Evolutionary conservation across 768 basidiomycete genomes (phyloP).

Genomic region (Russula griseocarnosa): DNA sequence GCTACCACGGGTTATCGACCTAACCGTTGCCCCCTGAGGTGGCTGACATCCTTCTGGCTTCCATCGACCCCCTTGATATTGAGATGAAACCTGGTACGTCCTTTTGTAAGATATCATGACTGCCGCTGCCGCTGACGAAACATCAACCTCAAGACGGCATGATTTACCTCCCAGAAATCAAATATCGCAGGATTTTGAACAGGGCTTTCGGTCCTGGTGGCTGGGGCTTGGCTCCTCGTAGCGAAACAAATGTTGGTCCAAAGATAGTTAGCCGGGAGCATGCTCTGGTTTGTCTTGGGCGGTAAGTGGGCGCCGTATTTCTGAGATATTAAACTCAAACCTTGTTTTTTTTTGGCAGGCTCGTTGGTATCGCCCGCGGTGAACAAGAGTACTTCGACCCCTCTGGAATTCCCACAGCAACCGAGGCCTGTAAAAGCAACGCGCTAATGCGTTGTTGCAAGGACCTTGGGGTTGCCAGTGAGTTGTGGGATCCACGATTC

Average conservation of each 20-base stretch:
- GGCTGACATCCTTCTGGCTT: conserved; percentile 66
- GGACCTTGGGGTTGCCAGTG: conserved; percentile 92
- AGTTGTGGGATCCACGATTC: conserved; percentile 97
- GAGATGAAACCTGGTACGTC: conserved; percentile 89
- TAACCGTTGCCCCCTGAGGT: conserved; percentile 75
- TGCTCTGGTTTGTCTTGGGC: conserved; percentile 86
- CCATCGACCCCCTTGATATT: conserved; percentile 72
- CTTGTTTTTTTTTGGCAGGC: conserved; percentile 41
- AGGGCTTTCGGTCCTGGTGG: conserved; percentile 93
- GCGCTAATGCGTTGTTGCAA: conserved; percentile 98
- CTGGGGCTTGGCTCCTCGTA: conserved; percentile 93
- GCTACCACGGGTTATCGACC: conserved; percentile 75
- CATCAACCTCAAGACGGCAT: conserved; percentile 63
- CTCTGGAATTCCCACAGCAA: conserved; percentile 85
- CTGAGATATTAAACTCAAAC: background rate
- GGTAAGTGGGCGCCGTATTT: conserved; percentile 48
- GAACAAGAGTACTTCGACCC: conserved; percentile 97
- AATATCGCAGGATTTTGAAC: conserved; percentile 89
- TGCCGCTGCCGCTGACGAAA: conserved; percentile 4
- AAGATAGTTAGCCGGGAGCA: conserved; percentile 91
- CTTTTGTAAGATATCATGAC: background rate
- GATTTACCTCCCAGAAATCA: conserved; percentile 94
- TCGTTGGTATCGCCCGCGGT: conserved; percentile 87
- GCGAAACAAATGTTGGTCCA: conserved; percentile 85
- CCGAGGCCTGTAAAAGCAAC: conserved; percentile 93